These are phyloP conservation scores for Apophysomyces elegans DNA, from an alignment of 371 early-diverging fungal species.

Conservation along the genomic window DNA sequence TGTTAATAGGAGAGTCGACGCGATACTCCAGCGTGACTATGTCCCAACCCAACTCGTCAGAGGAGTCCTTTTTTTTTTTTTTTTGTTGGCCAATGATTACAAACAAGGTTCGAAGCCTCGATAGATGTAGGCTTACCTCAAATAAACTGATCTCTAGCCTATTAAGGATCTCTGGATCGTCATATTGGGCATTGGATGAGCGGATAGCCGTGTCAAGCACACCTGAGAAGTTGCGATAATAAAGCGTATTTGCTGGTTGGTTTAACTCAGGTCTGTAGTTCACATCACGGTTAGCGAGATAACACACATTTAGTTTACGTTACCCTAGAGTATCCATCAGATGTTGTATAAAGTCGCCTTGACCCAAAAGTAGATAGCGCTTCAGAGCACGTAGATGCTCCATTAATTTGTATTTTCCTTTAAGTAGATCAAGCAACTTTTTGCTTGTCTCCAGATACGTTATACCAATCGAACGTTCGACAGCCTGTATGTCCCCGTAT, in stretches of 20 bases:
- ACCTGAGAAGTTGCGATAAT: conserved; percentile 89
- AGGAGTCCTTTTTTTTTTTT: conserved; percentile 41
- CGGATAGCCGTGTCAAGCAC: conserved; percentile 86
- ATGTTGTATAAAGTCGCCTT: conserved; percentile 94
- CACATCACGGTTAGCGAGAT: background rate
- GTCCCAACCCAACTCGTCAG: conserved; percentile 89
- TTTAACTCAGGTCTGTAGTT: conserved; percentile 56
- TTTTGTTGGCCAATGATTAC: conserved; percentile 19
- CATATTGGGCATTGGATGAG: conserved; percentile 91
- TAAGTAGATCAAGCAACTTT: conserved; percentile 73
- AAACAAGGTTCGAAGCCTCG: background rate
- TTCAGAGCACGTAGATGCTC: conserved; percentile 89
- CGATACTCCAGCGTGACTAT: conserved; percentile 89
- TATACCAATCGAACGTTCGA: conserved; percentile 77
- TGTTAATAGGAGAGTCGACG: conserved; percentile 83
- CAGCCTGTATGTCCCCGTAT: conserved; percentile 72
- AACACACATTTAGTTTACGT: background rate
- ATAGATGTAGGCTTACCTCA: conserved; percentile 41
- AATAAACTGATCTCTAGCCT: conserved; percentile 80
- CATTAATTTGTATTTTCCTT: conserved; percentile 76
- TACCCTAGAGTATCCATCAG: conserved; percentile 87
- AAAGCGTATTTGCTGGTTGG: conserved; percentile 77
- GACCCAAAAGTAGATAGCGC: conserved; percentile 88
- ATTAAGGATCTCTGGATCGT: conserved; percentile 76
- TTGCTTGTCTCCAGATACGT: conserved; percentile 75